Base-by-base conservation (phyloP, 2,329 filamentous ascomycete genomes). In the Didymella glomerata region DNA sequence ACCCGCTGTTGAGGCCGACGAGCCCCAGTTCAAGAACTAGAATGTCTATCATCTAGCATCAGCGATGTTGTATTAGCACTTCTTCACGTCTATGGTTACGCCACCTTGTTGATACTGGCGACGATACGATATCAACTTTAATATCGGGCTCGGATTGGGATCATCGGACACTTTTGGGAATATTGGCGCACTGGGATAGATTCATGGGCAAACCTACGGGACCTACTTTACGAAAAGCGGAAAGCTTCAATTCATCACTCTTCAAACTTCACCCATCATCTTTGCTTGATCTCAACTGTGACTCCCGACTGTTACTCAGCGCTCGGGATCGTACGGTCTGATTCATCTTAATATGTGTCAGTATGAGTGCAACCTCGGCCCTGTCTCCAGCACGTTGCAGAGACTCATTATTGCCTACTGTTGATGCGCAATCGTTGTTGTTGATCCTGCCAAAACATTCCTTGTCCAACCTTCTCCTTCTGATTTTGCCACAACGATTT, bases 1-100 rank as follows among this genome's bases (percentile, higher is more conserved):
- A 50, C 56, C 56, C 18, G 56, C 56, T 27, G 56, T 59, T 38
- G 56, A 59, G 50, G 56, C 56, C 50, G 56, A 59, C 40, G 56
- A 59, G 56, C 56, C 56, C 46, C 56, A 59, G 47, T 59, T 47
- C 56, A 59, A 59, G 50, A 59, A 59, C 56, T 59, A 59, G 56
- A 51, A 34, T 24, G 16, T 27, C 3, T 14, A 24, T 50, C 25
- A 32, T 59, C 46, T 47, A 54, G 50, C 27, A 47, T 59, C n/a
- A 46, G 32, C 50, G 48, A 54, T 40, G 25, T 57, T 54, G 46
- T 30, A 30, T 54, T 54, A 28, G 56, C 48, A 27, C 56, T 59
- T 59, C 56, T 54, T 51, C 50, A 59, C 46, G 56, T 59, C 50
- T 54, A 58, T 59, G 56, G 56, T 54, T 50, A 59, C 46, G 56